Percentiles rank a stretch among this genome's conserved stretches.
phyloP scores from a whole-genome alignment of 228 moss, liverwort and hornwort species.

The Sphagnum fallax region DNA sequence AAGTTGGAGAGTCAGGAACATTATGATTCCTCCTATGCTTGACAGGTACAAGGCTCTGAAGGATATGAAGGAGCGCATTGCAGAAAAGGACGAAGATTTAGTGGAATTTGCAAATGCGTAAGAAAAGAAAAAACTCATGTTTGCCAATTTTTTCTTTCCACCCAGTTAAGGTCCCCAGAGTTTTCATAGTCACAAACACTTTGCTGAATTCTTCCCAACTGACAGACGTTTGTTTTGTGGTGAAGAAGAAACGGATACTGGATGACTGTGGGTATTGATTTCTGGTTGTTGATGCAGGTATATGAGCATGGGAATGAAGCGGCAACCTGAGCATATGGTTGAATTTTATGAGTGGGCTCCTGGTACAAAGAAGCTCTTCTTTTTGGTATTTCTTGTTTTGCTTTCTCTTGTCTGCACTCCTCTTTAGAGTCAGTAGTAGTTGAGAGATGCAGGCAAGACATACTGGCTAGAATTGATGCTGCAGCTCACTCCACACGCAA shows the following conservation, averaged over 20 bases:
- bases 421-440: background rate
- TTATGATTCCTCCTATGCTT: background rate
- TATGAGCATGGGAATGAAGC: conserved; percentile 69
- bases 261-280: conserved; percentile 4
- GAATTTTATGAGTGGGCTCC: conserved; percentile 97
- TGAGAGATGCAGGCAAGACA: background rate
- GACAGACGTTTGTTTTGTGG: background rate
- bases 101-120: conserved; percentile 84
- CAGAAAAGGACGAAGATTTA: conserved; percentile 59
- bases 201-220: background rate
- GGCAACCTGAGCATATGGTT: conserved; percentile 81
- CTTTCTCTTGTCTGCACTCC: background rate
- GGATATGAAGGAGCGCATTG: conserved; percentile 70
- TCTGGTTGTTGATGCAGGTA: conserved; percentile 36
- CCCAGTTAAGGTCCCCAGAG: background rate
- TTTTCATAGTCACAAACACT: background rate
- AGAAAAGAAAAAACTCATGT: background rate
- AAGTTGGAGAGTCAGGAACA: background rate
- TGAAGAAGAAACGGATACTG: too few species aligned
- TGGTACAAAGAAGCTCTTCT: conserved; percentile 25
- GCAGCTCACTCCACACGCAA: too few species aligned
- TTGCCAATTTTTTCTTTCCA: background rate
- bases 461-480: background rate
- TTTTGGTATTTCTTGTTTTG: background rate
- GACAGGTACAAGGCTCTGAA: conserved; percentile 75